Base-by-base conservation (phyloP, 2,329 filamentous ascomycete genomes). In the Ceratocystis huliohia region DNA sequence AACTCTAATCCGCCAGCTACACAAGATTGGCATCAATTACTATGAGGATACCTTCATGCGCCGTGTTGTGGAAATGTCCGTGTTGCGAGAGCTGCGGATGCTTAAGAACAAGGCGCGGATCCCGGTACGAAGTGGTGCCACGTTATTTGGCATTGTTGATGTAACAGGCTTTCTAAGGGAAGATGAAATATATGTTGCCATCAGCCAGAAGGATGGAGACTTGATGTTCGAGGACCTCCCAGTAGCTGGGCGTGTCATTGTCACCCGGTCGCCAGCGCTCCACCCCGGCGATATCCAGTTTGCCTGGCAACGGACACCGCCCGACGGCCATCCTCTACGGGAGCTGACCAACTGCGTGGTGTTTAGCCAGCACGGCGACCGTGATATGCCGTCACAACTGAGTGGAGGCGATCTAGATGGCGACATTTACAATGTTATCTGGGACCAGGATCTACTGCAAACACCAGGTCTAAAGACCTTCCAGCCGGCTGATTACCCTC, bases 351-450 rank as follows among this genome's bases (percentile, higher is more conserved):
- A 95, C 71, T 92, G 89, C 68, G 80, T 96, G 17, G 84, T 88
- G 0, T 96, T 96, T 72, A 91, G 87, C 68, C 83, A 85, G 66
- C 78, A 82, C 53, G 91, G 91, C 0, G 30, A 70, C 0, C 83
- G 91, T 17, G 91, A 95, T 71, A 76, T 96, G 0, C 89, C 90
- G 0, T 93, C 88, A 68, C 82, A 87, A 73, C 78, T 96, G 0
- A 88, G 87, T 65, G 91, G 91, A 1, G 91, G 91, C 0, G 91
- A 96, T 73, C 80, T 96, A 0, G 90, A 94, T 69, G 91, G 91
- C 0, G 91, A 96, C 73, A 76, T 89, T 0, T 96, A 88, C 74
- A 88, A 91, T 69, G 76, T 95, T 63, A 88, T 95, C 61, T 94
- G 83, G 80, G 89, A 95, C 70, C 70, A 74, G 0, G 72, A 74